Base-by-base conservation (phyloP, 768 basidiomycete genomes). In the Trametes villosa region DNA sequence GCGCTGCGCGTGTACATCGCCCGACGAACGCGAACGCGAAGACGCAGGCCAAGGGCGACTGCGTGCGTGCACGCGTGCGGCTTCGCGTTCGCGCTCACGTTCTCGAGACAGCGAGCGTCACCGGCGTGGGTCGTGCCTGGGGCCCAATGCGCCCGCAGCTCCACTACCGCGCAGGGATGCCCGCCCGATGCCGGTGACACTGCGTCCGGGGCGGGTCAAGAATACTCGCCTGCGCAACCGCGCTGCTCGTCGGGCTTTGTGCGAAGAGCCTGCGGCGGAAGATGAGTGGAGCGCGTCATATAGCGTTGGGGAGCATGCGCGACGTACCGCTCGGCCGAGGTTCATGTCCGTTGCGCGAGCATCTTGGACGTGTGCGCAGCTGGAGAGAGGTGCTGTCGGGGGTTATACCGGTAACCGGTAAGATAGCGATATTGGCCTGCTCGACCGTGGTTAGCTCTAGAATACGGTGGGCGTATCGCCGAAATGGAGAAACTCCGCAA, bases 221-320 rank as follows among this genome's bases (percentile, higher is more conserved):
- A 57, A 57, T 57, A 49, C 48, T 22, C 17, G 56, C 40, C 29
- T 18, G 26, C 18, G 45, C 33, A 26, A 22, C 4, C 13, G 36
- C 18, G 29, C n/a, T 40, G 56, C n/a, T 8, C 27, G 46, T 49
- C 56, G 56, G 56, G 12, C 56, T 48, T 57, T 57, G 56, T 57
- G 56, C 58, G 58, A 34, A n/a, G 49, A 45, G 53, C 30, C 49
- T 52, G 26, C 29, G 44, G 22, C n/a, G n/a, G 34, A n/a, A 30
- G 42, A 34, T 30, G 44, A 29, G 58, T 53, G 58, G 58, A 59
- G 58, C 44, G 58, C 51, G 51, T 57, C 51, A 53, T 1, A 46
- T 47, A 51, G 17, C 15, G 41, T 31, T 57, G 15, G 41, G 13
- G 44, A 36, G 58, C 42, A 13, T 30, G 30, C 47, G 56, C 47